Conservation (phyloP, 169 alveolate genomes). For the Blepharisma undulans region DNA sequence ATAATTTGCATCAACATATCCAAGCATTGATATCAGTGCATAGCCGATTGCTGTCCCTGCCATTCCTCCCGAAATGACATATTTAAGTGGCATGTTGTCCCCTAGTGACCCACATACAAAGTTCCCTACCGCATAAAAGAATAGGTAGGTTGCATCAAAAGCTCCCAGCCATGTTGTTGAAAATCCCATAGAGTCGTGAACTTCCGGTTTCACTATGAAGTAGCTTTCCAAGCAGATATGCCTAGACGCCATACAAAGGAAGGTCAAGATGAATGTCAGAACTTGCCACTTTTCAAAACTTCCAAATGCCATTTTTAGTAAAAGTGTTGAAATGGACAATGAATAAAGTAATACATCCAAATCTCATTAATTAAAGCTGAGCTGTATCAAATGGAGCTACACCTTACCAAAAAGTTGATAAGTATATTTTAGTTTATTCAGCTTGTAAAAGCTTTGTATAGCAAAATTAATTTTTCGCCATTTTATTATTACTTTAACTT, state of each 20-base stretch:
- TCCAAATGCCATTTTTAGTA: background rate
- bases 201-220: slow-evolving; percentile 32
- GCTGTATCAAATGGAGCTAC: background rate
- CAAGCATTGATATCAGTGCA: slow-evolving; percentile 24
- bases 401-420: no score
- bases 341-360: no score
- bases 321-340: background rate
- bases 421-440: background rate
- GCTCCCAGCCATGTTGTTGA: slow-evolving; percentile 9
- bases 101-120: slow-evolving; percentile 38
- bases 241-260: slow-evolving; percentile 33
- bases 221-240: slow-evolving; percentile 28
- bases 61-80: slow-evolving; percentile 33
- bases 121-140: slow-evolving; percentile 41
- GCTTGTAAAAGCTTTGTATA: background rate
- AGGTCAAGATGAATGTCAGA: background rate
- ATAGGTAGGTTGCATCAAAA: slow-evolving; percentile 14
- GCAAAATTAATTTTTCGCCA: background rate
- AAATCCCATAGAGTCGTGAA: background rate
- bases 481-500: background rate
- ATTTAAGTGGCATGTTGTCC: slow-evolving; percentile 21
- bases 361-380: background rate
- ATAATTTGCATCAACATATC: background rate
- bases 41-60: background rate
- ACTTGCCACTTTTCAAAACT: background rate